Evolutionary conservation across 371 early-diverging fungal genomes (phyloP), one percentile per base, ranked within the genome.

Genomic region (Choanephora cucurbitarum): DNA sequence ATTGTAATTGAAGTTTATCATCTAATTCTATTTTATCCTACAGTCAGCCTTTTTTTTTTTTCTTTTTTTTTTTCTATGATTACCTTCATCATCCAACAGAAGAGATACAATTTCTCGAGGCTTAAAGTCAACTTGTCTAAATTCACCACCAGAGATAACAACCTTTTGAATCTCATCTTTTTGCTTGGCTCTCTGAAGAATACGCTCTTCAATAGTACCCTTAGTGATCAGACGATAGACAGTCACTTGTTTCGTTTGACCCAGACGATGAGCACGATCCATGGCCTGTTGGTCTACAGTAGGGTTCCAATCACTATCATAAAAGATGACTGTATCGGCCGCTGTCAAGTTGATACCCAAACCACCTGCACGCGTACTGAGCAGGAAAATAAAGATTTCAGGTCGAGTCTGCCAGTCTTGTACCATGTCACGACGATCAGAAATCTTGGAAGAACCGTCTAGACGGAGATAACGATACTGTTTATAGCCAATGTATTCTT

Each of bases 231-330:
- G 70, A 11, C 97, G 80, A 63, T 96, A 96, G 0, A 99, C 96
- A 5, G 91, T 91, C 11, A 99, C 99, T 69, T 95, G 94, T 43
- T 88, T 90, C 8, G 93, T 97, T 74, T 99, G 99, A 11, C 99
- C 99, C 52, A 99, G 78, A 57, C 99, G 86, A 81, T 99, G 99
- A 0, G 96, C 96, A 45, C 99, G 91, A 62, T 96, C 99, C 94
- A 96, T 96, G 13, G 97, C 95, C 78, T 98, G 99, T 75, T 95
- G 90, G 76, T 99, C 98, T 24, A 95, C 94, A 0, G 93, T 95
- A 8, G 99, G 99, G 67, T 99, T 99, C 96, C 97, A 99, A 76
- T 99, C 99, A 48, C 89, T 89, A 73, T 99, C 99, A 68, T 96
- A 99, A 73, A 99, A 95, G 66, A 99, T 97, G 23, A 98, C 98